Conservation (phyloP, 2,329 filamentous ascomycete genomes). For the Emmonsiellopsis sp. region DNA sequence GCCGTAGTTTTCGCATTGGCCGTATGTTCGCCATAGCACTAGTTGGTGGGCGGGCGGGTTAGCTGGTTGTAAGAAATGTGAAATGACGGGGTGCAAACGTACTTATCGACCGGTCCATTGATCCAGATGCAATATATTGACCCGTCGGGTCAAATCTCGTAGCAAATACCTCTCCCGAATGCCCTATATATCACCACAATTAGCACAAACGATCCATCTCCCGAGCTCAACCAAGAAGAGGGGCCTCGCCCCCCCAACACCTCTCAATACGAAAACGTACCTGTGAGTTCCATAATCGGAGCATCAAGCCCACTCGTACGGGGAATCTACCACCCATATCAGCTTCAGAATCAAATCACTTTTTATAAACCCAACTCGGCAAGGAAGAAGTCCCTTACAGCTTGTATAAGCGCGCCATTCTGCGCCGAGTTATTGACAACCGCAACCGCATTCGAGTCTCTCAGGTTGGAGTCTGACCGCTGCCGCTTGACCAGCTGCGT, state of each 20-base stretch:
- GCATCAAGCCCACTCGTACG: constrained; percentile 77
- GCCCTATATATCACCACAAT: constrained; percentile 32
- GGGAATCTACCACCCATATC: constrained; percentile 46
- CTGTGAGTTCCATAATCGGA: constrained; percentile 87
- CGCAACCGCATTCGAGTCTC: constrained; percentile 44
- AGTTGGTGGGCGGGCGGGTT: too few species aligned
- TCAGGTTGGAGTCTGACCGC: constrained; percentile 54
- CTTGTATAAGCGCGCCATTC: constrained; percentile 56
- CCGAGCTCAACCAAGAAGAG: background rate
- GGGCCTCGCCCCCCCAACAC: background rate
- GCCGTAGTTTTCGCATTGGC: constrained; percentile 90
- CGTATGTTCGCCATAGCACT: constrained; percentile 93
- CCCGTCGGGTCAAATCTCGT: constrained; percentile 84
- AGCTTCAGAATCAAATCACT: background rate
- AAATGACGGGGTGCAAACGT: constrained; percentile 24
- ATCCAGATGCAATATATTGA: constrained; percentile 82
- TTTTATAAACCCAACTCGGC: background rate
- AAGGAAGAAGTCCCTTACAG: constrained; percentile 40
- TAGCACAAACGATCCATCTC: background rate
- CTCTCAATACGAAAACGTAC: constrained; percentile 36
- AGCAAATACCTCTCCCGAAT: constrained; percentile 76
- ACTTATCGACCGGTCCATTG: constrained; percentile 90
- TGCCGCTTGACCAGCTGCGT: constrained; percentile 79
- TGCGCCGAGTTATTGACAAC: constrained; percentile 46
- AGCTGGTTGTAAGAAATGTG: background rate